phyloP scores from a whole-genome alignment of 805 yeast species.

The Ogataea polymorpha region DNA sequence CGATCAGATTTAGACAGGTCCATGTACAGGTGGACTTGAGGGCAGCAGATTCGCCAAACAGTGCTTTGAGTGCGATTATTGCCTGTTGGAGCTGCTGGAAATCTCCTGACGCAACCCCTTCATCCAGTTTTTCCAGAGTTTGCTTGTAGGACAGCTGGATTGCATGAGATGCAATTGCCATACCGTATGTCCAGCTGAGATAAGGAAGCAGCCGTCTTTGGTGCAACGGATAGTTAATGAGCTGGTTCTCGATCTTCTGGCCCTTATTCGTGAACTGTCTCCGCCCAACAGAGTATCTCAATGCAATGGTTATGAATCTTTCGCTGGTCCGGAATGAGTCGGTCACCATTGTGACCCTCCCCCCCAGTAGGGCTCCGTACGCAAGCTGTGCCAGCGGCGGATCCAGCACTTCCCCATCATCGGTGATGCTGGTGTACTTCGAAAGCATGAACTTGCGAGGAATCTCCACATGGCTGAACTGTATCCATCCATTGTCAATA shows the following conservation, averaged over 20 bases:
- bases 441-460: conserved; percentile 83
- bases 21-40: conserved; percentile 88
- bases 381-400: conserved; percentile 89
- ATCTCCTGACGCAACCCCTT: conserved; percentile 46
- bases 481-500: conserved; percentile 96
- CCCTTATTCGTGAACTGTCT: conserved; percentile 65
- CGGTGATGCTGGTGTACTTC: conserved; percentile 69
- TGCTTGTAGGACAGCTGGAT: conserved; percentile 50
- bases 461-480: conserved; percentile 76
- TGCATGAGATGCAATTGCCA: conserved; percentile 67
- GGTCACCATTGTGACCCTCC: conserved; percentile 85
- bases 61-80: conserved; percentile 64
- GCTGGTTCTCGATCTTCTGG: conserved; percentile 56
- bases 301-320: conserved; percentile 77
- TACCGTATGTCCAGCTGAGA: conserved; percentile 73
- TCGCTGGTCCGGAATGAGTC: conserved; percentile 83
- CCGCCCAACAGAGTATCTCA: conserved; percentile 86
- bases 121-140: conserved; percentile 53
- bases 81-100: conserved; percentile 43
- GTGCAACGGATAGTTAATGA: conserved; percentile 84
- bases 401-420: conserved; percentile 63
- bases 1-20: conserved; percentile 76
- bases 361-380: conserved; percentile 82
- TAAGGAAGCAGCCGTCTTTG: conserved; percentile 86
- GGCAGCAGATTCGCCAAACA: conserved; percentile 83